Conservation (phyloP, 1,284 basidiomycete genomes). For the Mrakiaceae sp. region DNA sequence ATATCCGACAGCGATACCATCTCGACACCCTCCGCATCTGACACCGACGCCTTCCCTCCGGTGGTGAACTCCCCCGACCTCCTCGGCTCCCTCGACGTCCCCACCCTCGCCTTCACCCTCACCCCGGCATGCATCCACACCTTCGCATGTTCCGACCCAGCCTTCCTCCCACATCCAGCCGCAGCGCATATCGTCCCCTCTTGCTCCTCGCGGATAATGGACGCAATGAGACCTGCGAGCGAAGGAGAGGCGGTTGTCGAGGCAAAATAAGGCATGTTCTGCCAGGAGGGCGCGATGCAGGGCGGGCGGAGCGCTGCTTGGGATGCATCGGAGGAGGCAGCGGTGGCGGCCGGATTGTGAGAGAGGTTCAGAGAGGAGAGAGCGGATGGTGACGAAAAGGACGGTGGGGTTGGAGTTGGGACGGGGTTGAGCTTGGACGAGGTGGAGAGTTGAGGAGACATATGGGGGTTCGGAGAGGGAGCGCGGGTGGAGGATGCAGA, state of each 20-base stretch:
- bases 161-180: background rate
- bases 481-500: background rate
- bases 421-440: background rate
- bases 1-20: background rate
- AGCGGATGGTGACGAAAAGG: background rate
- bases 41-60: background rate
- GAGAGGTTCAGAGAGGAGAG: background rate
- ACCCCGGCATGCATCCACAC: constrained; percentile 14
- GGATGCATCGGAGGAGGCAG: background rate
- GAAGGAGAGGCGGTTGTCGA: background rate
- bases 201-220: background rate
- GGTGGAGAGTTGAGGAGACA: background rate
- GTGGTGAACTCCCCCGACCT: constrained; percentile 1
- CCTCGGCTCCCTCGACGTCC: background rate
- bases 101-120: background rate
- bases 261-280: background rate
- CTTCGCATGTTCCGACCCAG: background rate
- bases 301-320: background rate
- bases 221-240: background rate
- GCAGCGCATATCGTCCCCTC: background rate
- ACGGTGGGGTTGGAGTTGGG: background rate
- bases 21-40: background rate
- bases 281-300: background rate
- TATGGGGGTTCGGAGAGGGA: background rate
- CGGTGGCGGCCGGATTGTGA: background rate